Evolutionary conservation across 139 green algal genomes (phyloP).

Genomic region (Chlamydomonas schloesseri): DNA sequence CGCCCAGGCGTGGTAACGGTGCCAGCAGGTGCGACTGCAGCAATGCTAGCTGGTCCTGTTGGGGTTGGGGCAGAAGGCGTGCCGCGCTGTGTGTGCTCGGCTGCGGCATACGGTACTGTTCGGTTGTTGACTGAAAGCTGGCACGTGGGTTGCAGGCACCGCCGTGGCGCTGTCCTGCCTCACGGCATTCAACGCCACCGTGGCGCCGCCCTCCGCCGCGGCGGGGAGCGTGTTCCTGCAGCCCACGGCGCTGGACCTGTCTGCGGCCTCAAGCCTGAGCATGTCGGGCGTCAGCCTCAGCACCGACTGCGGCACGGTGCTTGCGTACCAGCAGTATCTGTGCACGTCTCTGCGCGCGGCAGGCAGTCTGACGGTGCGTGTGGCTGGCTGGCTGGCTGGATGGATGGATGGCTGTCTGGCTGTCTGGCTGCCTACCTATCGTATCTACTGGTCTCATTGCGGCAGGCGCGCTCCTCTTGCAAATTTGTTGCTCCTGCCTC

Average conservation of each 20-base stretch:
- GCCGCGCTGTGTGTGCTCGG: too few species aligned
- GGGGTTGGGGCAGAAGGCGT: too few species aligned
- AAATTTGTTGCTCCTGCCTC: too few species aligned
- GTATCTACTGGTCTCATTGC: neutral
- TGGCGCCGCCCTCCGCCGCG: neutral
- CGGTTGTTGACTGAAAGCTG: too few species aligned
- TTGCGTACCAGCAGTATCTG: constrained; percentile 14
- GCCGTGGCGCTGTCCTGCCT: constrained; percentile 11
- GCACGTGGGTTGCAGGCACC: neutral
- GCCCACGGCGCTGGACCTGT: neutral
- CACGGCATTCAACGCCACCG: neutral
- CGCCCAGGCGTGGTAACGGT: neutral
- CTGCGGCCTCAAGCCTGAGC: neutral
- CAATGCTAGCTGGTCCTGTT: too few species aligned
- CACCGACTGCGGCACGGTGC: constrained; percentile 21
- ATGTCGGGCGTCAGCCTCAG: neutral
- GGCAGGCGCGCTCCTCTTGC: too few species aligned
- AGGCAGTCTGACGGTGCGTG: constrained; percentile 21
- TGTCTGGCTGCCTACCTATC: too few species aligned
- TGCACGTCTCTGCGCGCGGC: neutral
- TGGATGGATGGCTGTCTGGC: too few species aligned
- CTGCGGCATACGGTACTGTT: neutral
- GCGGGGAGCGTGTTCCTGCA: neutral
- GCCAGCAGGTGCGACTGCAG: neutral
- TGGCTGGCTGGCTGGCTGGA: too few species aligned